A percentile compares a stretch with the other conserved stretches of the same genome.
These are phyloP conservation scores for Aspergillus eucalypticola DNA, from an alignment of 2,329 filamentous ascomycete species.

Conservation along the genomic window DNA sequence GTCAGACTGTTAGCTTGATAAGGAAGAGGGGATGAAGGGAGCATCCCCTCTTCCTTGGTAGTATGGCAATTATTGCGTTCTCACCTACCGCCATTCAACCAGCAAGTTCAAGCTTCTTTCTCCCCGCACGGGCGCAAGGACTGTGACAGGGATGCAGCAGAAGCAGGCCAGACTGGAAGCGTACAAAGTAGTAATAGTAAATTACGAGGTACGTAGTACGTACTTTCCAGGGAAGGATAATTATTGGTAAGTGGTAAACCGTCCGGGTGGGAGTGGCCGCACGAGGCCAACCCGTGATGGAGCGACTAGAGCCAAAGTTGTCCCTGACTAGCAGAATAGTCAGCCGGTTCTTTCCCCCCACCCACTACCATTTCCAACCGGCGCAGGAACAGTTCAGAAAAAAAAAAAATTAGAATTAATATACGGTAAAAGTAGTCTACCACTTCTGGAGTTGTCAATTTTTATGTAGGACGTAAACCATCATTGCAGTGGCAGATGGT, in stretches of 20 bases:
- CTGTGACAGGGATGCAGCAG: background rate
- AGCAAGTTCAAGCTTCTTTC: constrained; percentile 3
- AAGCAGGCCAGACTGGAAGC: background rate
- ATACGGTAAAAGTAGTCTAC: background rate
- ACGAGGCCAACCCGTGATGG: constrained; percentile 2
- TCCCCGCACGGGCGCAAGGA: constrained; percentile 18
- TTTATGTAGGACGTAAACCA: too few relatives aligned
- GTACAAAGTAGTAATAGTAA: background rate
- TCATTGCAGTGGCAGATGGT: too few relatives aligned
- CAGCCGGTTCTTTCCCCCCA: background rate
- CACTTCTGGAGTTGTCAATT: too few relatives aligned
- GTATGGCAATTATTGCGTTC: background rate
- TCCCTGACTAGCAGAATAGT: constrained; percentile 18
- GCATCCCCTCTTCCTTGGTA: background rate
- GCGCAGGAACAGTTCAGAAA: constrained; percentile 17
- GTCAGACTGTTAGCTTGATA: background rate
- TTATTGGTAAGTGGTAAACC: background rate
- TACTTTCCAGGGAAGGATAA: background rate
- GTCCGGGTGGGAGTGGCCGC: background rate
- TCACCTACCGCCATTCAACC: background rate
- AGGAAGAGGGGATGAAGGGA: background rate
- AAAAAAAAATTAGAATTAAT: too few relatives aligned
- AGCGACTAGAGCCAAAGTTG: background rate
- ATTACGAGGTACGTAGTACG: background rate
- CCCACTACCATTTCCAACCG: background rate